Evolutionary conservation across 2,329 filamentous ascomycete genomes (phyloP), one percentile per base, ranked within the genome.

Genomic region (Diaporthe citrichinensis): DNA sequence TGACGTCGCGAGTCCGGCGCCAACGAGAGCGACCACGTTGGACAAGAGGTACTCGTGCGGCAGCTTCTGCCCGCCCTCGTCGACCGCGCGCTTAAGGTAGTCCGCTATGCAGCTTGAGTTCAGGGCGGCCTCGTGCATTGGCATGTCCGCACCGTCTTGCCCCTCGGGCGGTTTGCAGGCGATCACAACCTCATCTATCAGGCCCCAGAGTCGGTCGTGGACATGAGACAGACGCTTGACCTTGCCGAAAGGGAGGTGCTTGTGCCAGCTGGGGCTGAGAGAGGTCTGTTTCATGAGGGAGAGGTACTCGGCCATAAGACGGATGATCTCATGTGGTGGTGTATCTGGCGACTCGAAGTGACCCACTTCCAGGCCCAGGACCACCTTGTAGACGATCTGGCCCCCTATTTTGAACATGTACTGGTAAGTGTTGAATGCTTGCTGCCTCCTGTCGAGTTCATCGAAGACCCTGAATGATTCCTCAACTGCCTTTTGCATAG

Each of bases 121-220:
- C n/a, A 68, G 44, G 12, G 65, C 65, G 6, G 65, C 65, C 25
- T 68, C 44, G 4, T 68, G 65, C 31, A 59, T 59, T 7, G 57
- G 57, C 5, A 20, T 34, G 57, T 59, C 57, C 6, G 12, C 14
- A 14, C 34, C 34, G 28, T n/a, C 25, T 14, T 39, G 15, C 20
- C 57, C 28, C 57, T 25, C n/a, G 49, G 49, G 44, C 44, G 53
- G 53, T 10, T 58, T 36, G 31, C 55, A 58, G 14, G 12, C 14
- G 12, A 28, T 28, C 55, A 58, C 25, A 28, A 36, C 55, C 25
- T 8, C 28, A 4, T 59, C 57, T 6, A 59, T n/a, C 17, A 36
- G 57, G 8, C 15, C 28, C 28, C 25, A 25, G 14, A 58, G 55
- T 20, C 55, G 25, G 25, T 31, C 12, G 55, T 36, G 55, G 55